phyloP scores from a whole-genome alignment of 495 filamentous ascomycete genomes.

The Daldinia decipiens region DNA sequence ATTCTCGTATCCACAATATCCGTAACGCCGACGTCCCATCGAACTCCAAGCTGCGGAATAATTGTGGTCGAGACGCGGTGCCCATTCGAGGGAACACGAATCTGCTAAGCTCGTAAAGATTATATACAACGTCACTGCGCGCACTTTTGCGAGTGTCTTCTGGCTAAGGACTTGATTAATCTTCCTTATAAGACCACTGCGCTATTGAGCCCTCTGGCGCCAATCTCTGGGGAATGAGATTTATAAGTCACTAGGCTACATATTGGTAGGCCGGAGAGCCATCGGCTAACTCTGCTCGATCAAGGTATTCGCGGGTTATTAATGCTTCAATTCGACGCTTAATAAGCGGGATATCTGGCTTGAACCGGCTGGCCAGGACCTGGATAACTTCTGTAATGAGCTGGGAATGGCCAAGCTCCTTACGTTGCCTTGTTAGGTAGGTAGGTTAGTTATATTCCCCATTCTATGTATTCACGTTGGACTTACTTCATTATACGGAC shows the following conservation, averaged over 20 bases:
- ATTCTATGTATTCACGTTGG: neutral
- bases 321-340: slow-evolving; percentile 94
- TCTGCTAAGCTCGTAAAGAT: neutral
- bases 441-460: slow-evolving; percentile 27
- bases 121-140: neutral
- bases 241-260: slow-evolving; percentile 31
- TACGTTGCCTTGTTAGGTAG: slow-evolving; percentile 76
- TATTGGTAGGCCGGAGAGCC: slow-evolving; percentile 47
- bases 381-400: slow-evolving; percentile 86
- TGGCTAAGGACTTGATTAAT: neutral
- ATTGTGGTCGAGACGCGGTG: neutral
- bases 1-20: neutral
- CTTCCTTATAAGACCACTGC: neutral
- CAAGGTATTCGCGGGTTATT: slow-evolving; percentile 93
- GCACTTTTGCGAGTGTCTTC: neutral
- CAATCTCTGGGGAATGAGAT: neutral
- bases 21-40: neutral
- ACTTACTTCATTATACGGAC: slow-evolving; percentile 97
- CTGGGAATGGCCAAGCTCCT: slow-evolving; percentile 79
- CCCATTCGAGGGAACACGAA: neutral
- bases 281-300: slow-evolving; percentile 70
- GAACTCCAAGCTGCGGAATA: neutral
- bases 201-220: too few species aligned
- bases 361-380: slow-evolving; percentile 82
- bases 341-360: slow-evolving; percentile 88